Conservation (phyloP, 2,329 filamentous ascomycete species). For the Microthyrium microscopicum region DNA sequence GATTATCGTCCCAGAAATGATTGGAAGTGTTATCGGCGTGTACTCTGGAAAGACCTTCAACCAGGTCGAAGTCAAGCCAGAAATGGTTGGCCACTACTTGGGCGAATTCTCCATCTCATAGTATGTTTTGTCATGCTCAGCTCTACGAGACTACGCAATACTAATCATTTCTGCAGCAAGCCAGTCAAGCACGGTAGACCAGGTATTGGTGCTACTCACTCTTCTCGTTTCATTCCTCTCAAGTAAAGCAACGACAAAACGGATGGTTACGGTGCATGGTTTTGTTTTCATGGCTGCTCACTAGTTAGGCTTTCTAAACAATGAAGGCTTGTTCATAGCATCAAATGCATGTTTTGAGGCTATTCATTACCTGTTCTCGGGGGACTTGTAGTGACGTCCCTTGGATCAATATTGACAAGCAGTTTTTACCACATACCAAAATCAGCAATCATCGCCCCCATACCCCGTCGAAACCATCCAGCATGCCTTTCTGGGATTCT, state of each 20-base stretch:
- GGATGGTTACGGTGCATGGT: not conserved
- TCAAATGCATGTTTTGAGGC: too few relatives aligned
- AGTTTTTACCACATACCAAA: too few relatives aligned
- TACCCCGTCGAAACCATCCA: too few relatives aligned
- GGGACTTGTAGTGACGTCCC: too few relatives aligned
- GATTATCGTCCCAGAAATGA: conserved; percentile 99
- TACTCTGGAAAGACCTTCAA: conserved; percentile 98
- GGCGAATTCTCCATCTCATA: conserved; percentile 99
- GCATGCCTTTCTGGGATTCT: too few relatives aligned
- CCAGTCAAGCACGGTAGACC: conserved; percentile 99
- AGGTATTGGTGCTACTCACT: conserved; percentile 99
- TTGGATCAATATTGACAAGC: too few relatives aligned
- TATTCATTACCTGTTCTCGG: too few relatives aligned
- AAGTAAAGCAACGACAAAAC: conserved; percentile 46
- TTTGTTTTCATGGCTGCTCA: too few relatives aligned
- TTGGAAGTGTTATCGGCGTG: conserved; percentile 94
- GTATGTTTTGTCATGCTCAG: conserved; percentile 40
- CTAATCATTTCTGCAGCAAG: conserved; percentile 54
- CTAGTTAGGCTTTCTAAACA: too few relatives aligned
- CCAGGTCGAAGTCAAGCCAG: conserved; percentile 99
- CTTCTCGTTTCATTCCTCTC: conserved; percentile 99
- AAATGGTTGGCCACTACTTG: conserved; percentile 99
- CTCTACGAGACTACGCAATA: not conserved
- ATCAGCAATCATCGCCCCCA: too few relatives aligned
- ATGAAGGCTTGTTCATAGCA: too few relatives aligned